A percentile compares a stretch with the other conserved stretches of the same genome.
phyloP scores from a whole-genome alignment of 2,329 filamentous ascomycete species.

The Calonectria pteridis region DNA sequence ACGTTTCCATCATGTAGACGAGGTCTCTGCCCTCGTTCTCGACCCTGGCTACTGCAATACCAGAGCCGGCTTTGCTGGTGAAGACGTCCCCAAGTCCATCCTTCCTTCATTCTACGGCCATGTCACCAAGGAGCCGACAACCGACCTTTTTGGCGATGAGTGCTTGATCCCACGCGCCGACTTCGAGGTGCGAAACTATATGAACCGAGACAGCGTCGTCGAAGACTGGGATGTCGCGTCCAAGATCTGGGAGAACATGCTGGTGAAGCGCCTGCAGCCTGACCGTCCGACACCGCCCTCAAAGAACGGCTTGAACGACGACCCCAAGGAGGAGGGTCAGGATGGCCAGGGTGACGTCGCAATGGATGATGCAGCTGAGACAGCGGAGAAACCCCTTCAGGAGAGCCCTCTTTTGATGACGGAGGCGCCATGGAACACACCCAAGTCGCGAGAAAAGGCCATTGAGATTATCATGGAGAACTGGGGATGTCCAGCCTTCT shows the following conservation, averaged over 20 bases:
- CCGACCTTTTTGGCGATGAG: constrained; percentile 89
- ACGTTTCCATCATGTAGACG: constrained; percentile 70
- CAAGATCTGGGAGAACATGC: constrained; percentile 91
- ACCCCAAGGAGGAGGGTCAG: constrained; percentile 66
- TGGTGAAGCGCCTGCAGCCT: constrained; percentile 89
- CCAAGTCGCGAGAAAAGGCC: constrained; percentile 90
- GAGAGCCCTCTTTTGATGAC: constrained; percentile 95
- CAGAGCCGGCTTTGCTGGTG: constrained; percentile 95
- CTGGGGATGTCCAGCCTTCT: constrained; percentile 96
- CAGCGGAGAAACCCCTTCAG: constrained; percentile 81
- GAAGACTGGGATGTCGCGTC: constrained; percentile 96
- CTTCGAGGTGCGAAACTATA: constrained; percentile 91
- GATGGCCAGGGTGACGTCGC: constrained; percentile 72
- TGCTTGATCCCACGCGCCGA: constrained; percentile 81
- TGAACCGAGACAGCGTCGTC: constrained; percentile 88
- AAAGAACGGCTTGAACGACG: constrained; percentile 84
- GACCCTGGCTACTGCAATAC: constrained; percentile 93
- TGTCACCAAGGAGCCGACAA: constrained; percentile 59
- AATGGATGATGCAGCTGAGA: constrained; percentile 64
- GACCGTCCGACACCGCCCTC: constrained; percentile 76
- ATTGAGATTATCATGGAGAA: constrained; percentile 98
- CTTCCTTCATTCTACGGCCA: constrained; percentile 90
- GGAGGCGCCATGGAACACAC: constrained; percentile 91
- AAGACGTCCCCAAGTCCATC: constrained; percentile 95
- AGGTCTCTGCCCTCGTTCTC: constrained; percentile 96